These are phyloP conservation scores for Nicotiana tabacum DNA, from an alignment of 257 asterid species.

Conservation along the genomic window DNA sequence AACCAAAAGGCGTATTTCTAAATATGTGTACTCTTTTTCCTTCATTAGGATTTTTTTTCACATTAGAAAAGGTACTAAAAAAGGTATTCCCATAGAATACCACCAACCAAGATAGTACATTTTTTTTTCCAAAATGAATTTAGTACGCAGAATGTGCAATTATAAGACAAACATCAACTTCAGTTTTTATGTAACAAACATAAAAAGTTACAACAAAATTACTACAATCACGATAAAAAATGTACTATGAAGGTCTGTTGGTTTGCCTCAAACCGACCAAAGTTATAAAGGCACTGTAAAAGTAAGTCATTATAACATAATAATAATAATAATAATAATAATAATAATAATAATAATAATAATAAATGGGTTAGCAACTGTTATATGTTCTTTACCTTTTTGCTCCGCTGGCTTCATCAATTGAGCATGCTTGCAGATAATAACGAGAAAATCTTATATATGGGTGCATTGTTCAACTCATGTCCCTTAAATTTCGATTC, in stretches of 20 bases:
- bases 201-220: background rate
- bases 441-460: background rate
- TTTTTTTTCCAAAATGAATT: background rate
- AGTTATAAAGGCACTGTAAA: constrained; percentile 1
- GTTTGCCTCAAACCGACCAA: background rate
- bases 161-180: constrained; percentile 1
- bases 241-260: background rate
- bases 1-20: too few relatives aligned
- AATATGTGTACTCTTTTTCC: too few relatives aligned
- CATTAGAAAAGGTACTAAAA: too few relatives aligned
- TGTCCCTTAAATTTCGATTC: too few relatives aligned
- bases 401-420: background rate
- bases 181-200: background rate
- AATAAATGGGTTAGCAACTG: background rate
- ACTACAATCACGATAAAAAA: background rate
- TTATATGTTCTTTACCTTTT: background rate
- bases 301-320: constrained; percentile 7
- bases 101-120: too few relatives aligned
- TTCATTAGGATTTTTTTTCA: too few relatives aligned
- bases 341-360: background rate
- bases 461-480: too few relatives aligned
- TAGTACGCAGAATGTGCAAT: background rate
- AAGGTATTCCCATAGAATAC: too few relatives aligned
- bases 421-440: background rate
- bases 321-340: too few relatives aligned